A percentile compares a stretch with the other conserved stretches of the same genome.
These are phyloP conservation scores for Nannizzia gypsea DNA, from an alignment of 2,329 filamentous ascomycete species.

Conservation along the genomic window DNA sequence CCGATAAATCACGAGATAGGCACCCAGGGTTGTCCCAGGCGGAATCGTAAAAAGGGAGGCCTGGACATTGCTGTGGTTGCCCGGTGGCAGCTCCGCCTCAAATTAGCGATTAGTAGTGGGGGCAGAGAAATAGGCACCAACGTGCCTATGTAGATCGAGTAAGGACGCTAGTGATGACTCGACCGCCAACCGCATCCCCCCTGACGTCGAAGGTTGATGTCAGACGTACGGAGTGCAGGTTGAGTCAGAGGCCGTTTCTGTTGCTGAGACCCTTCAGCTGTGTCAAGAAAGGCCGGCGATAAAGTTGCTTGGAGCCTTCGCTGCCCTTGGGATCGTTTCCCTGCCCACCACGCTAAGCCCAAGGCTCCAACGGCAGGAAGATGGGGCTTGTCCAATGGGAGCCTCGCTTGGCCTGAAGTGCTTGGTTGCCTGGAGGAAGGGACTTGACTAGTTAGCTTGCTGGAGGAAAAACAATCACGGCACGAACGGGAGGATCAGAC, in stretches of 20 bases:
- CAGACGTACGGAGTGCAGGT: not conserved
- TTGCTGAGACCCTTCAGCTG: not conserved
- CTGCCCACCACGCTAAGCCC: conserved; percentile 1
- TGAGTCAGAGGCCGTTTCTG: not conserved
- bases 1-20: conserved; percentile 1
- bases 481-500: not conserved
- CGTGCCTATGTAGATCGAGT: not conserved
- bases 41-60: conserved; percentile 1
- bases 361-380: not conserved
- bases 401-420: not conserved
- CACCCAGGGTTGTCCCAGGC: not conserved
- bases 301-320: conserved; percentile 1
- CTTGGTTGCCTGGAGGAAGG: not conserved
- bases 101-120: not conserved
- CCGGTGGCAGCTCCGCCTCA: not conserved
- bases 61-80: conserved; percentile 3
- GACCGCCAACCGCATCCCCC: not conserved
- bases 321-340: not conserved
- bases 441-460: not conserved
- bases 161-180: not conserved
- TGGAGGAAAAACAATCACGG: not conserved
- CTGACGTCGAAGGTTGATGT: not conserved
- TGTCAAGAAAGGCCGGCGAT: not conserved
- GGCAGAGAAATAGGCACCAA: conserved; percentile 1
- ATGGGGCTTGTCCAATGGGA: conserved; percentile 1